These are phyloP conservation scores for Phanerodontia chrysosporium DNA, from an alignment of 768 basidiomycete species.

Conservation along the genomic window DNA sequence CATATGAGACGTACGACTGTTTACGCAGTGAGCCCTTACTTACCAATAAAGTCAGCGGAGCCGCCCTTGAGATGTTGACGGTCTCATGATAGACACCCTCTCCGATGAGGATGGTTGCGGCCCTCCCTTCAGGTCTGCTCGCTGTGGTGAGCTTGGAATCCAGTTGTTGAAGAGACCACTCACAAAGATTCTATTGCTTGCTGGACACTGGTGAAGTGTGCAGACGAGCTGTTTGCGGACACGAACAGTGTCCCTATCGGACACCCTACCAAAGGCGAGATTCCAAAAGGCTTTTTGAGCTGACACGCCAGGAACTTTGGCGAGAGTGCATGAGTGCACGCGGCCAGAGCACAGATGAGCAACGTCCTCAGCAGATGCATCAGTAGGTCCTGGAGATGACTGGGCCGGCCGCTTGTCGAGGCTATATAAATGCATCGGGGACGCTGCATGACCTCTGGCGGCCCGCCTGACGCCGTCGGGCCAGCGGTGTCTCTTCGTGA, in stretches of 20 bases:
- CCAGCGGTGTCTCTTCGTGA: background rate
- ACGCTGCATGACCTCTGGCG: background rate
- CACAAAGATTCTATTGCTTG: constrained; percentile 54
- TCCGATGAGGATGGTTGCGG: constrained; percentile 49
- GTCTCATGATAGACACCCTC: constrained; percentile 58
- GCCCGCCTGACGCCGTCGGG: background rate
- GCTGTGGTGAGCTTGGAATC: background rate
- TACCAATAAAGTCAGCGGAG: constrained; percentile 55
- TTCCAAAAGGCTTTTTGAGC: constrained; percentile 37
- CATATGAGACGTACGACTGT: background rate
- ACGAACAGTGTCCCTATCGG: constrained; percentile 59
- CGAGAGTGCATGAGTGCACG: background rate
- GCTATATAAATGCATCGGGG: background rate
- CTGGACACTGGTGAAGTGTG: constrained; percentile 49
- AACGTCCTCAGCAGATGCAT: background rate
- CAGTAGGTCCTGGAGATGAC: too few species aligned
- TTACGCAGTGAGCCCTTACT: constrained; percentile 7
- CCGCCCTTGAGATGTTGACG: constrained; percentile 50
- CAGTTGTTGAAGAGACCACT: constrained; percentile 13
- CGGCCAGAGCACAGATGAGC: background rate
- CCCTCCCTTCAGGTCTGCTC: constrained; percentile 36
- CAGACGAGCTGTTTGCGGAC: constrained; percentile 40
- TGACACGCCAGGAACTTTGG: constrained; percentile 43
- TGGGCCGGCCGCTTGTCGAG: background rate
- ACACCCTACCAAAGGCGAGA: constrained; percentile 48